Conservation (phyloP, 306 rosid genomes). For the Urtica urens region DNA sequence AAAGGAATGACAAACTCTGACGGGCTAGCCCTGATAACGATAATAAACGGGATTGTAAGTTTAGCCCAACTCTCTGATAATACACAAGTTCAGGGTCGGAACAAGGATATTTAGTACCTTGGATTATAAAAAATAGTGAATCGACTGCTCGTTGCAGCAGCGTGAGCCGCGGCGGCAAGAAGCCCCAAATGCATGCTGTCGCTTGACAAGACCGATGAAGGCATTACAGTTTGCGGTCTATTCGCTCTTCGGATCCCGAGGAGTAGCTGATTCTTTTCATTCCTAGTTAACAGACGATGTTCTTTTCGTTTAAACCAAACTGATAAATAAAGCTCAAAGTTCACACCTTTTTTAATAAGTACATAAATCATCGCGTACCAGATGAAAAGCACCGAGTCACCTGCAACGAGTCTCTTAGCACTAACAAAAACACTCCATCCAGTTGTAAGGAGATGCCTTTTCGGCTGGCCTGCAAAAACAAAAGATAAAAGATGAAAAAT, state of each 20-base stretch:
- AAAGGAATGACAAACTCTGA: slow-evolving; percentile 93
- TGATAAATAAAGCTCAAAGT: neutral
- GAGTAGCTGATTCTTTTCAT: slow-evolving; percentile 86
- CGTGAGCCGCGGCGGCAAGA: slow-evolving; percentile 99
- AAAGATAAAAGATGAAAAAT: slow-evolving; percentile 4
- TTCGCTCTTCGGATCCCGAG: slow-evolving; percentile 86
- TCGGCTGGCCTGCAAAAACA: slow-evolving; percentile 75
- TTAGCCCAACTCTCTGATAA: neutral
- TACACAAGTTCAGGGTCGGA: neutral
- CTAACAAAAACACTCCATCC: slow-evolving; percentile 99
- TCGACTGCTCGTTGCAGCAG: slow-evolving; percentile 93
- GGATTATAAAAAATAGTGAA: slow-evolving; percentile 96
- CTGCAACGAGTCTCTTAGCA: slow-evolving; percentile 94
- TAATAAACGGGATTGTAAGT: neutral
- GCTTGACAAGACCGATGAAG: slow-evolving; percentile 93
- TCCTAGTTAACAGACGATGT: slow-evolving; percentile 40
- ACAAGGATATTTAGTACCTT: slow-evolving; percentile 39
- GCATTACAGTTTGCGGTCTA: slow-evolving; percentile 96
- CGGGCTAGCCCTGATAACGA: slow-evolving; percentile 93
- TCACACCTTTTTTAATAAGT: neutral
- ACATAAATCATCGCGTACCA: slow-evolving; percentile 53
- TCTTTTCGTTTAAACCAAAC: neutral
- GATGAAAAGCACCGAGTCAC: slow-evolving; percentile 92
- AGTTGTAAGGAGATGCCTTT: slow-evolving; percentile 94
- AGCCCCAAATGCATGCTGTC: slow-evolving; percentile 99